Evolutionary conservation across 257 asterid genomes (phyloP), one percentile per base, ranked within the genome.

Genomic region (Solanum piurae): DNA sequence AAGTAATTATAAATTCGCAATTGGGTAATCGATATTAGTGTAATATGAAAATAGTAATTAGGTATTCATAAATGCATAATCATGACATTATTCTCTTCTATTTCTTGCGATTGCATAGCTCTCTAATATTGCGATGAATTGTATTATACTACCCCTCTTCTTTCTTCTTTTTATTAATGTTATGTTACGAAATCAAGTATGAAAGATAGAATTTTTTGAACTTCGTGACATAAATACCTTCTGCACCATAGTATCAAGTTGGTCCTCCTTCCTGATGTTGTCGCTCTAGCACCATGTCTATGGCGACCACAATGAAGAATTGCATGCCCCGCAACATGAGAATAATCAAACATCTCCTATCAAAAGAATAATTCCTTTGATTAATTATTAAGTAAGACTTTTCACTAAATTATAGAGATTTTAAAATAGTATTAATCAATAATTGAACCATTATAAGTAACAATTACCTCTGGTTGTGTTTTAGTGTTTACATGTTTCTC

Each of bases 261-360:
- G 36, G 92, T 92, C 91, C 99, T 93, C 68, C 92, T 91, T 83
- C 99, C 99, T 49, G 95, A 88, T 88, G 97, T 95, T 84, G 98
- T 96, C 71, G 98, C 98, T 90, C 98, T 94, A 87, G 98, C 99
- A 88, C 99, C 99, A 91, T 95, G 99, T 89, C 99, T 92, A 91
- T 95, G 98, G 88, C 99, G 97, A 82, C 99, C 99, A 88, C 96
- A 94, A 83, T 97, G 98, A 88, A 97, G 98, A 91, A 97, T 90
- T 25, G 98, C 99, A 49, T 91, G 92, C 33, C 99, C 99, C 6
- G 97, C 94, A 62, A 88, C 91, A 88, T 97, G 99, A 5, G 94
- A 73, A 90, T 94, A 94, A 88, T 97, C 98, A 80, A 93, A 93
- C 52, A 90, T 87, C 93, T 97, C 99, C 98, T 97, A 86, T 88